Evolutionary conservation across 2,329 filamentous ascomycete species (phyloP), one percentile per base, ranked within the genome.

Genomic region (Pseudomassariella vexata): DNA sequence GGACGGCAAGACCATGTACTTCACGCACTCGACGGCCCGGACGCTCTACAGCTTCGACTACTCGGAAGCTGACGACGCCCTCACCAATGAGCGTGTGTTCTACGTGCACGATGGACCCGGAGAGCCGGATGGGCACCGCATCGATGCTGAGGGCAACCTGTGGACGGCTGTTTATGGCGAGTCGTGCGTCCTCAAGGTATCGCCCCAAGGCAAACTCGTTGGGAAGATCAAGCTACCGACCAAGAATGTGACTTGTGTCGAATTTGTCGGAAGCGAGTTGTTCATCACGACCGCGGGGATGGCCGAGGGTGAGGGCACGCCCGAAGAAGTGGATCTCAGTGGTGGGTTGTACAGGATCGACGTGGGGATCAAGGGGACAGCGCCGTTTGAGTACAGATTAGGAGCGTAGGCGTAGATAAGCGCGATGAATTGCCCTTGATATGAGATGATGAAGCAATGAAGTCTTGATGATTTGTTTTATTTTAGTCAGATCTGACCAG

Each of bases 141-240:
- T 94, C 49, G 89, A 95, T 52, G 73, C 71, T 25, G 77, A 94
- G 34, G 88, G 87, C n/a, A 82, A 83, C 62, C 70, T 95, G 49
- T 95, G 90, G 89, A 80, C 84, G 39, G 85, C 86, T 6, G 68
- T 92, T n/a, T 92, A 86, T 52, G 87, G 87, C 33, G 84, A 82
- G 40, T 67, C 74, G 37, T 74, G 77, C 38, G 85, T 95, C 16
- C 62, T 94, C 43, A 77, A 83, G 54, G 81, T 95, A 49, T 76
- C 73, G 28, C 75, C 79, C 5, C 57, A 71, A 30, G 87, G 86
- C 3, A 64, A 79, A 48, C 60, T 94, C 19, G 66, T 89, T 5
- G 87, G 85, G 6, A 75, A 87, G 61, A 69, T 95, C 41, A 69
- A 65, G 34, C 63, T 94, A 42, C 87, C 88, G 5, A 94, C 88